Conservation (phyloP, 1,139 yeast species). For the Hyphopichia fennica region DNA sequence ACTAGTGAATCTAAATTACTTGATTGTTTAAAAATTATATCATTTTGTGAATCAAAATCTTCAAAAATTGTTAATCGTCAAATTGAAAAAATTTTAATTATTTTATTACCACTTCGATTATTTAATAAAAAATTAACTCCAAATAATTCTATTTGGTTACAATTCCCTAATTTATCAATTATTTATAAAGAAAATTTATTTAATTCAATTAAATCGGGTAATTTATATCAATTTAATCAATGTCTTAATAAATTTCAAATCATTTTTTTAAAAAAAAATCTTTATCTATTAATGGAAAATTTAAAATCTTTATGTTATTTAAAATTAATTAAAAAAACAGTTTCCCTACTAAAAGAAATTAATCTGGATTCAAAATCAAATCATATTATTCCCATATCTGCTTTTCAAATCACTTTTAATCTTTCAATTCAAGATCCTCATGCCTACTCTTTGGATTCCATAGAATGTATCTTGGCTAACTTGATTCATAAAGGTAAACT, state of each 20-base stretch:
- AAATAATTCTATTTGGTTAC: slow-evolving; percentile 34
- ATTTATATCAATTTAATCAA: slow-evolving; percentile 49
- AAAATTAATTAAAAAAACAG: slow-evolving; percentile 52
- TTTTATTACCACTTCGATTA: slow-evolving; percentile 58
- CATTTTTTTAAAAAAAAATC: slow-evolving; percentile 56
- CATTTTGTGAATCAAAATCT: slow-evolving; percentile 19
- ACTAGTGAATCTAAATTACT: slow-evolving; percentile 51
- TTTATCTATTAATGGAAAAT: slow-evolving; percentile 62
- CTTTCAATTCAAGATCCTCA: slow-evolving; percentile 20
- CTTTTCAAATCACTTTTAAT: slow-evolving; percentile 49
- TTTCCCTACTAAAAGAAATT: slow-evolving; percentile 32
- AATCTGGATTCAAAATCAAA: slow-evolving; percentile 23
- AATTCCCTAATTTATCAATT: slow-evolving; percentile 41
- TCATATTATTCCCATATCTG: slow-evolving; percentile 48
- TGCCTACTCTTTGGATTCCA: slow-evolving; percentile 41
- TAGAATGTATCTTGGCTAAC: slow-evolving; percentile 73
- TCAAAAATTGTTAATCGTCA: slow-evolving; percentile 19
- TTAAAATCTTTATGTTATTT: slow-evolving; percentile 54
- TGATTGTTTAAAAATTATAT: slow-evolving; percentile 43
- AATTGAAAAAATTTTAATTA: slow-evolving; percentile 42
- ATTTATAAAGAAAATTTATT: slow-evolving; percentile 52
- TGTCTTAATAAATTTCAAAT: slow-evolving; percentile 45
- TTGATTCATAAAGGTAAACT: slow-evolving; percentile 61
- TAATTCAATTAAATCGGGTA: slow-evolving; percentile 52
- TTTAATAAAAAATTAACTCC: slow-evolving; percentile 46